Base-by-base conservation (phyloP, 164 flowering plant genomes). In the Stephania japonica region DNA sequence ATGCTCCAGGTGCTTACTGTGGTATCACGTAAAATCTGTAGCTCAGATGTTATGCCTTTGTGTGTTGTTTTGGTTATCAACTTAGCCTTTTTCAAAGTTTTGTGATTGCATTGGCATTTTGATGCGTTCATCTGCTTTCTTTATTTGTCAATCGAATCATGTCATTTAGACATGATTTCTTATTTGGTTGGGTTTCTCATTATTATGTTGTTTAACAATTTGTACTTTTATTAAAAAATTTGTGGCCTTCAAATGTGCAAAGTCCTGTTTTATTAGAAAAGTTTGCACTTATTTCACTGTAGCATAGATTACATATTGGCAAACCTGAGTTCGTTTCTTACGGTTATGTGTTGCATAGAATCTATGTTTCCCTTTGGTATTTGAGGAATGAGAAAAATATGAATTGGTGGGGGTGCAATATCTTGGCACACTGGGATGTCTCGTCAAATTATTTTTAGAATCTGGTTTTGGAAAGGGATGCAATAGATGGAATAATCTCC, bases 1-100 rank as follows among this genome's bases (percentile, higher is more conserved):
- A 89, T 91, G 75, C 79, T 93, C 61, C 98, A 93, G 97, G 98
- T 93, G 69, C 71, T 73, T 67, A n/a, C 44, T 59, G 42, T 32
- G 6, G 47, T 67, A 44, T 61, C n/a, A 24, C 26, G 10, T 24
- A 11, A 26, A 24, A 11, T 53, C 25, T 74, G 70, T 13, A 38
- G 70, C 14, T 53, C 65, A 56, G 19, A 23, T 49, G 59, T 66
- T 53, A 53, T 59, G 12, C 11, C 53, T 56, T 56, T 11, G 68
- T 42, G 27, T 63, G 25, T 4, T 43, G 23, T 69, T 53, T 26
- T 66, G 4, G 9, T 56, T 56, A 16, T 19, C n/a, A 16, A 56
- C 6, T 56, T 56, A 56, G n/a, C 10, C 4, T 56, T 18, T 19
- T 56, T 16, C n/a, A 56, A 56, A 56, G 23, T 56, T 56, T 6